Evolutionary conservation across 305 asterid genomes (phyloP), one percentile per base, ranked within the genome.

Genomic region (Ajuga reptans): DNA sequence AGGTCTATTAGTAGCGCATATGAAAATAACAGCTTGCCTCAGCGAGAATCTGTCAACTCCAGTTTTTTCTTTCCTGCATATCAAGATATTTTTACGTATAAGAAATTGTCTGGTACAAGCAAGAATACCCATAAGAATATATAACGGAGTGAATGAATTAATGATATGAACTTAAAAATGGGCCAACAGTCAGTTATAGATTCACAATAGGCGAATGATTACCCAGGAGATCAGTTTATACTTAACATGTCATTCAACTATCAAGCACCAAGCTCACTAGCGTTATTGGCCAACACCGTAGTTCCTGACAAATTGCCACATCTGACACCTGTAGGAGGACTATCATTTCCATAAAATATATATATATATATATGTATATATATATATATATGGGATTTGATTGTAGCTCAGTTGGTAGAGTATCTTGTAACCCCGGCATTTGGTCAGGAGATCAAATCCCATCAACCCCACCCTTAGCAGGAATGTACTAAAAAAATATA

Each of bases 1-100:
- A 52, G 99, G 99, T 79, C 99, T 85, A 81, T 94, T 94, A 68
- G 99, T 94, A 69, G 99, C 99, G 80, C 99, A 94, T 65, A 94
- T 82, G 80, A 91, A 94, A 68, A 94, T 91, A 69, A 91, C 86
- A 72, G 97, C 96, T 80, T 94, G 96, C 77, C 88, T 78, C 71
- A 94, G 81, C 34, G 99, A 94, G 84, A 87, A 91, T 78, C 99
- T 84, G 77, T 94, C 96, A 57, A 87, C 86, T 3, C 97, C 99
- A 21, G 90, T 94, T 80, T 27, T 85, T 72, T 84, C 97, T 79
- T 86, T 89, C 73, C 99, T 94, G 95, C 72, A 77, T 72, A 63
- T 57, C 7, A 77, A 54, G 4, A 34, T 68, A 43, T 52, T 49
- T 72, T 64, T 80, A 21, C 45, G 29, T 11, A 11, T 41, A 63